Conservation (phyloP, 2,329 filamentous ascomycete species). For the Xylariaceae sp. region DNA sequence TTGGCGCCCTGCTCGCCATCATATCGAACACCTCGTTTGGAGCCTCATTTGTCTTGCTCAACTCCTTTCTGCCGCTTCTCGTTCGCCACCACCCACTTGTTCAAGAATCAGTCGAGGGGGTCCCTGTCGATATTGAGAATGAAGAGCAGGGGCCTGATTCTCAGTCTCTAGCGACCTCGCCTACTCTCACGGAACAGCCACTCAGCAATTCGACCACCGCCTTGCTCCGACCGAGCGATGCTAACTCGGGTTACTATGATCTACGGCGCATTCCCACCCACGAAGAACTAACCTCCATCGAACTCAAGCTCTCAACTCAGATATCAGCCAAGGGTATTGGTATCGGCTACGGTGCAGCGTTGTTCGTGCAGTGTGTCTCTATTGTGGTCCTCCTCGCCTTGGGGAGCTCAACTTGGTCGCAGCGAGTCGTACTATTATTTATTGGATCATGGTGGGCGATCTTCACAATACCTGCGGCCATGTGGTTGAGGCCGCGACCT, state of each 20-base stretch:
- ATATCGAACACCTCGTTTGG: slow-evolving; percentile 94
- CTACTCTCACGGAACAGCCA: slow-evolving; percentile 37
- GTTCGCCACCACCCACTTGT: slow-evolving; percentile 80
- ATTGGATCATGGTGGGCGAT: slow-evolving; percentile 92
- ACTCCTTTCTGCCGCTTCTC: slow-evolving; percentile 91
- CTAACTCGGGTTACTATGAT: slow-evolving; percentile 38
- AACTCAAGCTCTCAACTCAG: slow-evolving; percentile 83
- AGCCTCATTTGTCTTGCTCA: slow-evolving; percentile 91
- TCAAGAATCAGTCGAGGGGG: slow-evolving; percentile 36
- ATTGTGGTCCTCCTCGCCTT: slow-evolving; percentile 78
- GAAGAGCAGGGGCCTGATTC: slow-evolving; percentile 44
- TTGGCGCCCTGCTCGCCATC: slow-evolving; percentile 85
- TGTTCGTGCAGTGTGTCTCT: slow-evolving; percentile 82
- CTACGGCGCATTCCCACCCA: slow-evolving; percentile 51
- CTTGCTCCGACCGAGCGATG: slow-evolving; percentile 49
- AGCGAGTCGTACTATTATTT: slow-evolving; percentile 84
- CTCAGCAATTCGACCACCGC: slow-evolving; percentile 54
- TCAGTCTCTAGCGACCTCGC: slow-evolving; percentile 45
- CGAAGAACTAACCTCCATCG: slow-evolving; percentile 63
- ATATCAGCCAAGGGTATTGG: slow-evolving; percentile 94
- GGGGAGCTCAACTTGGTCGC: slow-evolving; percentile 81
- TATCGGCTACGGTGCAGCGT: slow-evolving; percentile 87
- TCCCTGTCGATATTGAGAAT: slow-evolving; percentile 42
- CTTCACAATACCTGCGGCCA: slow-evolving; percentile 86
- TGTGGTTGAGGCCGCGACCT: slow-evolving; percentile 88